Evolutionary conservation across 1,139 yeast species (phyloP), one percentile per base, ranked within the genome.

Genomic region (Taphrina flavorubra): DNA sequence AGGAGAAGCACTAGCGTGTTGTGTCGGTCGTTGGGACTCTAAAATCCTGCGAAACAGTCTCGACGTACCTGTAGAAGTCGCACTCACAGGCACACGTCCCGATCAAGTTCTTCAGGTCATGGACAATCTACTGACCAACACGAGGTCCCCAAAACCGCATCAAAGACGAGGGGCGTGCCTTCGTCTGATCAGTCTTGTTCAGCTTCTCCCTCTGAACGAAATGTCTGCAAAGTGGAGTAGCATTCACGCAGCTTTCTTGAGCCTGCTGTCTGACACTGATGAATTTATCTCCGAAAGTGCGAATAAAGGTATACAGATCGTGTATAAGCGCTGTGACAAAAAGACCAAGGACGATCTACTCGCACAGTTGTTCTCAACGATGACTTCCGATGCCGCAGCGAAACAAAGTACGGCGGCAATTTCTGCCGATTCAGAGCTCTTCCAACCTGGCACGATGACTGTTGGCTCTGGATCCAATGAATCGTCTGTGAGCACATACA

Each of bases 251-350:
- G 80, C 89, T 0, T 92, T 94, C 74, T 78, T 78, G 74, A 61
- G 70, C 84, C 71, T 72, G 25, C 57, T 73, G 42, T 72, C 72
- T 4, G 71, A 70, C 49, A 68, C 68, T n/a, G 74, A 73, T 44
- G 74, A 92, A 57, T 79, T 92, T 37, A 82, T 92, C 25, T 98
- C 92, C 76, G 98, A 94, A 72, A 84, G 96, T 14, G 97, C 98
- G 0, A 88, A 97, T 0, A 82, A 96, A 74, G 99, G 98, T 1
- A 81, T 94, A 68, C 86, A 92, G 72, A 80, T 92, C 60, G 84
- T 92, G 3, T 92, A 90, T 75, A 97, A 92, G 72, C 78, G 86
- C 73, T 96, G 97, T 13, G 87, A 87, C 74, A 72, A 78, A 7
- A 88, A 86, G 14, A 78, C 90, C 71, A 88, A 88, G 74, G 95